Evolutionary conservation across 257 asterid genomes (phyloP).

Genomic region (Solanum medicagineum): DNA sequence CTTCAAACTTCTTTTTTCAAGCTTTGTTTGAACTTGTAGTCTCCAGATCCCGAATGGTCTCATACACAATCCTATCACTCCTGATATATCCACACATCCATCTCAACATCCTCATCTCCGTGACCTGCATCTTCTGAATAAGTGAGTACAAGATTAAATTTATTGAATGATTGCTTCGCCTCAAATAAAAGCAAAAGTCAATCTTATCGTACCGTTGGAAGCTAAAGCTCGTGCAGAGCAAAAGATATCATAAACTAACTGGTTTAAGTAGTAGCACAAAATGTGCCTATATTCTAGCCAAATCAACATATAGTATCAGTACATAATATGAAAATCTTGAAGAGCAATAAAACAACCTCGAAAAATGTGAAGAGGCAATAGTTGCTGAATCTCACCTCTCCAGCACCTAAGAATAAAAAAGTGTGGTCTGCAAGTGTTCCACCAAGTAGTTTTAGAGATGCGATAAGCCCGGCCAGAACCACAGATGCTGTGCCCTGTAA

Average conservation of each 20-base stretch:
- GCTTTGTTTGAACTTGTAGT: too few relatives aligned
- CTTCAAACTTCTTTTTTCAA: too few relatives aligned
- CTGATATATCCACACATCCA: too few relatives aligned
- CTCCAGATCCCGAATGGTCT: too few relatives aligned
- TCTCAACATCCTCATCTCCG: too few relatives aligned
- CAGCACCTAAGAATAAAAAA: conserved; percentile 95
- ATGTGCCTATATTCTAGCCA: background rate
- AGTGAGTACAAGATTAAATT: background rate
- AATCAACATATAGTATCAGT: background rate
- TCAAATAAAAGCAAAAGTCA: background rate
- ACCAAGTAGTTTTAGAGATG: conserved; percentile 56
- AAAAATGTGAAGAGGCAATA: background rate
- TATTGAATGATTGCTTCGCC: background rate
- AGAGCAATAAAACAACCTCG: background rate
- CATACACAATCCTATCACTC: too few relatives aligned
- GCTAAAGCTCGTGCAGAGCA: background rate
- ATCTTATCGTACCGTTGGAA: background rate
- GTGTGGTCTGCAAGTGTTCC: conserved; percentile 74
- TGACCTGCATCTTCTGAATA: background rate
- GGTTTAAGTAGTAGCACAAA: background rate
- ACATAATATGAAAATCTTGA: background rate
- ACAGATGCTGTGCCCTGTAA: conserved; percentile 90
- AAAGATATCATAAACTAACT: background rate
- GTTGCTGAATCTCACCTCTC: conserved; percentile 45
- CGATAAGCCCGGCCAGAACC: conserved; percentile 73